These are phyloP conservation scores for Metschnikowia anglica DNA, from an alignment of 805 yeast genomes.

Conservation along the genomic window DNA sequence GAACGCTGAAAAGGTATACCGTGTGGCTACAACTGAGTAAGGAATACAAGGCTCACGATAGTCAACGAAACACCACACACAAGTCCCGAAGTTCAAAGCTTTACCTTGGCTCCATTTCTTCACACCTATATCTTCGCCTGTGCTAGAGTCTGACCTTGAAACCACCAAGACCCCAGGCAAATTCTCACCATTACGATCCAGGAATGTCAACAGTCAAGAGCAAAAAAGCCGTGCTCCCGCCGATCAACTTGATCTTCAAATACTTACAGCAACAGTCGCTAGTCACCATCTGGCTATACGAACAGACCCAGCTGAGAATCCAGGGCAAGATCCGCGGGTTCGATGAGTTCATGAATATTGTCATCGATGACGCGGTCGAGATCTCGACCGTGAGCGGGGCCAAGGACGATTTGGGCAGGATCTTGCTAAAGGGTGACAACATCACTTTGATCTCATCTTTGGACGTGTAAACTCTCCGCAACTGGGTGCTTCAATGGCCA, in stretches of 20 bases:
- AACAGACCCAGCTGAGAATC: conserved; percentile 72
- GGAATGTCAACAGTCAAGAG: conserved; percentile 20
- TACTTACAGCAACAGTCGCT: conserved; percentile 76
- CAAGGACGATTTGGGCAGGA: conserved; percentile 61
- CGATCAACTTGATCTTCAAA: conserved; percentile 87
- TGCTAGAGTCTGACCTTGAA: too few relatives aligned
- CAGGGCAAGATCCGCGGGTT: conserved; percentile 88
- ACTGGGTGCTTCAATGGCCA: too few relatives aligned
- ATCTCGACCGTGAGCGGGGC: conserved; percentile 51
- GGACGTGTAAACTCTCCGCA: conserved; percentile 27
- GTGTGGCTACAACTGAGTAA: too few relatives aligned
- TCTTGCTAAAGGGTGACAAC: conserved; percentile 90
- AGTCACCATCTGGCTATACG: conserved; percentile 87
- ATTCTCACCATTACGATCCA: not conserved
- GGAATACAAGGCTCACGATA: too few relatives aligned
- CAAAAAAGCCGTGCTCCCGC: conserved; percentile 64
- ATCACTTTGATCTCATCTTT: conserved; percentile 65
- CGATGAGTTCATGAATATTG: conserved; percentile 94
- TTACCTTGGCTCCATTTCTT: too few relatives aligned
- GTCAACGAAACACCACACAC: too few relatives aligned
- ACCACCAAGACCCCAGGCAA: not conserved
- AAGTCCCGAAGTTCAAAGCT: too few relatives aligned
- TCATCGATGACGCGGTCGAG: conserved; percentile 62
- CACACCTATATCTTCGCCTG: too few relatives aligned
- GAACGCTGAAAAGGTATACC: too few relatives aligned